Conservation (phyloP, 2,329 filamentous ascomycete species). For the Fonsecaea pugnacius region DNA sequence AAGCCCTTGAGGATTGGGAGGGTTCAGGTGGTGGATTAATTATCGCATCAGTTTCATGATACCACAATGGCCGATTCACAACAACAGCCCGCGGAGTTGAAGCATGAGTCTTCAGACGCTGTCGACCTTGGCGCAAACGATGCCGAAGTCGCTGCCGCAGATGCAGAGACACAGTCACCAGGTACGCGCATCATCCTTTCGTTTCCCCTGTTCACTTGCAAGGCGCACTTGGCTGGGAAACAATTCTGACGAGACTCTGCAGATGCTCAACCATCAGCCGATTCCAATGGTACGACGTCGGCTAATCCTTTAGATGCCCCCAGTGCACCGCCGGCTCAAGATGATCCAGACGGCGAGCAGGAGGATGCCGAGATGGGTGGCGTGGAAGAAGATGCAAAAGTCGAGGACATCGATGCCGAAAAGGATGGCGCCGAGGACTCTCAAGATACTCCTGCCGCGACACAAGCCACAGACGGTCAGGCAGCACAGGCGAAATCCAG, state of each 20-base stretch:
- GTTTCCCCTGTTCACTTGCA: not conserved
- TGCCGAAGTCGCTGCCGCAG: slow-evolving; percentile 11
- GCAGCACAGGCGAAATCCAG: slow-evolving; percentile 75
- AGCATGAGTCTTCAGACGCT: slow-evolving; percentile 28
- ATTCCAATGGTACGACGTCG: slow-evolving; percentile 18
- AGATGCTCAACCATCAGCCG: slow-evolving; percentile 23
- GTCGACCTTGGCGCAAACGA: slow-evolving; percentile 9
- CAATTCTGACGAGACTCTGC: not conserved
- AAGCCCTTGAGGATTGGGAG: not conserved
- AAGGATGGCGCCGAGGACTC: slow-evolving; percentile 51
- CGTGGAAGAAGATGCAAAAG: slow-evolving; percentile 52
- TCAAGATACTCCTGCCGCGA: slow-evolving; percentile 42
- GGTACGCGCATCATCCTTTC: slow-evolving; percentile 22
- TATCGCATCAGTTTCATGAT: slow-evolving; percentile 2
- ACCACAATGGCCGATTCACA: slow-evolving; percentile 22
- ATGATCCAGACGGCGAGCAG: slow-evolving; percentile 56
- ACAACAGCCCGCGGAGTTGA: slow-evolving; percentile 21
- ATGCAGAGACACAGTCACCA: slow-evolving; percentile 15
- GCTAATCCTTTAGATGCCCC: slow-evolving; percentile 60
- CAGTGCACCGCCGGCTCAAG: slow-evolving; percentile 65
- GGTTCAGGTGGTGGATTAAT: slow-evolving; percentile 1
- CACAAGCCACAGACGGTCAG: slow-evolving; percentile 59
- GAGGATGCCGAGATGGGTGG: slow-evolving; percentile 85
- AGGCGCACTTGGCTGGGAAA: not conserved
- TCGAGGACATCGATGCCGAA: slow-evolving; percentile 43